Percentiles rank a stretch among this genome's conserved stretches.
Evolutionary conservation across 345 rosid genomes (phyloP).

Genomic region (Gossypioides kirkii): DNA sequence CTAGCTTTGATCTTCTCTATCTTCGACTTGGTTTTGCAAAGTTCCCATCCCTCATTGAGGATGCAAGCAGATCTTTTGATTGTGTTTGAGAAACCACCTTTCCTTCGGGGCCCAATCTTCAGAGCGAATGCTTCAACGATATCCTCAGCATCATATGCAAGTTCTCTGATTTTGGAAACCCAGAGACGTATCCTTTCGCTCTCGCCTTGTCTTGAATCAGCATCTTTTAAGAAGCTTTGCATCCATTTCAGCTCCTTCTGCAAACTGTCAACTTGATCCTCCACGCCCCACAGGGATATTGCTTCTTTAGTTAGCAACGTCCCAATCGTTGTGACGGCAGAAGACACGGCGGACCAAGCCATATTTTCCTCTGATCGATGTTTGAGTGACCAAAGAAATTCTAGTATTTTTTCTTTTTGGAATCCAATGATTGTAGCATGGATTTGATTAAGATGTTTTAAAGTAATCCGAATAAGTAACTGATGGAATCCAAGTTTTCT

Average conservation of each 20-base stretch:
- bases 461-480: not conserved
- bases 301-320: not conserved
- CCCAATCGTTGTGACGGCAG: not conserved
- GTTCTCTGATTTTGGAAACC: conserved; percentile 2
- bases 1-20: not conserved
- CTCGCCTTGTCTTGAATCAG: not conserved
- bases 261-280: not conserved
- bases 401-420: not conserved
- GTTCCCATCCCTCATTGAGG: not conserved
- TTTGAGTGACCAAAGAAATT: not conserved
- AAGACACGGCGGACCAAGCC: not conserved
- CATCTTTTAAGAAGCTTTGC: conserved; percentile 5
- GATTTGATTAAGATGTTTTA: too few species aligned
- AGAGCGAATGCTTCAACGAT: not conserved
- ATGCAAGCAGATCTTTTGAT: not conserved
- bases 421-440: too few species aligned
- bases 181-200: not conserved
- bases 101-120: not conserved
- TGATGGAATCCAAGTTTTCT: not conserved
- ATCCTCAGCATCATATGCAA: conserved; percentile 16
- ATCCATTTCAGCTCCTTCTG: not conserved
- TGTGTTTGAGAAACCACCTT: not conserved
- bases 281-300: not conserved
- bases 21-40: not conserved
- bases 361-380: not conserved